Base-by-base conservation (phyloP, 257 asterid species). In the Capsicum pubescens region DNA sequence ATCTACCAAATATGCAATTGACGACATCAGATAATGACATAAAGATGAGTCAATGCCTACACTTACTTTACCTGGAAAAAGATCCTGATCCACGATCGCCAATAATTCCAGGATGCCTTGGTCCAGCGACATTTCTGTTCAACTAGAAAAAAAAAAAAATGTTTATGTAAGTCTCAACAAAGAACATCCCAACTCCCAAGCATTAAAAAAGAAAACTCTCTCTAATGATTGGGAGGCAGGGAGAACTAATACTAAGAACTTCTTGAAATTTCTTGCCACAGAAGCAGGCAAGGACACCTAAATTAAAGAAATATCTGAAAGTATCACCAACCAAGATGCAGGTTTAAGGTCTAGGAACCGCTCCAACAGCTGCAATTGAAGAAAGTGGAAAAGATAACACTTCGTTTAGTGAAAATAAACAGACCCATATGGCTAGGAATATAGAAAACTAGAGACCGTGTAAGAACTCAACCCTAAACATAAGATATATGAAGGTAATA, bases 11-110 rank as follows among this genome's bases (percentile, higher is more conserved):
- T 19, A 48, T 21, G 57, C 21, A 21, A 74, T 50, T 50, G 50
- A 35, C 61, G 21, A 50, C 21, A 21, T 74, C 80, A 74, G 19
- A 13, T 13, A 74, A 50, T 3, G 21, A 2, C 61, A 67, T 26
- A 50, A 50, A 19, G 19, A 74, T 74, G 80, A 50, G 21, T 50
- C 60, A 35, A 82, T 52, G 14, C 44, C 52, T 66, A 80, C 59
- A 89, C 99, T 89, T 92, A 96, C 98, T 96, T 91, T 92, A 98
- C 90, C 98, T 92, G 26, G 97, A 96, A 92, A 95, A 92, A 68
- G 97, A 94, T 86, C 97, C 98, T 83, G 98, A 95, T 87, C 97
- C 98, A 79, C 98, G 91, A 83, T 96, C 97, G 35, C 99, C 99
- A 87, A 94, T 93, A 86, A 96, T 95, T 60, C 98, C 97, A 56